Conservation (phyloP, 2,329 filamentous ascomycete genomes). For the Fusarium austroafricanum region DNA sequence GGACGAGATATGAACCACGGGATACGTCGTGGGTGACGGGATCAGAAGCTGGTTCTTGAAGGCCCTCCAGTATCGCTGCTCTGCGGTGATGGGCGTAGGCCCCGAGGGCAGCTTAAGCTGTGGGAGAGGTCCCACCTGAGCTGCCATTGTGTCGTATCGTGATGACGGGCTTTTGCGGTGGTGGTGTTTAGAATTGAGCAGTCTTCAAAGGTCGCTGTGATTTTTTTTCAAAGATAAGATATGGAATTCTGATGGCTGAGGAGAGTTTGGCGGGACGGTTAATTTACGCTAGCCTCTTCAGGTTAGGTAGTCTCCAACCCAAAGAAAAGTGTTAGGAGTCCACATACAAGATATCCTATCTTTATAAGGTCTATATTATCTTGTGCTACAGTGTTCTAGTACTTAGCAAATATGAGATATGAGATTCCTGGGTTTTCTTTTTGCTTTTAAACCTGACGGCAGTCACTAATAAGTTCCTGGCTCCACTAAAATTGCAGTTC, state of each 20-base stretch:
- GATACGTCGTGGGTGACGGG: constrained; percentile 88
- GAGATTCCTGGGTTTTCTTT: too few relatives aligned
- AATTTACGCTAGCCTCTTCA: not conserved
- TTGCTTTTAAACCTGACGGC: too few relatives aligned
- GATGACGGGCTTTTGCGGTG: constrained; percentile 35
- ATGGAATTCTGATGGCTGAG: constrained; percentile 40
- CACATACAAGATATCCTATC: too few relatives aligned
- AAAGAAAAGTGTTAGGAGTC: too few relatives aligned
- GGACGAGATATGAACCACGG: constrained; percentile 90
- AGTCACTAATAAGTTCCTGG: not conserved
- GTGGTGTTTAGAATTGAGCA: constrained; percentile 19
- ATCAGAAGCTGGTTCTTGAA: constrained; percentile 94
- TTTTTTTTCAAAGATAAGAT: constrained; percentile 50
- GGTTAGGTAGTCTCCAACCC: not conserved
- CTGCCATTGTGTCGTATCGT: constrained; percentile 73
- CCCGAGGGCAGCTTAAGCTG: constrained; percentile 86
- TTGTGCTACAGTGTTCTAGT: too few relatives aligned
- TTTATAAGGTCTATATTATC: too few relatives aligned
- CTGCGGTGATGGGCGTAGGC: constrained; percentile 84
- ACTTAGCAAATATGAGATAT: too few relatives aligned
- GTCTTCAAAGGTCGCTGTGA: constrained; percentile 16
- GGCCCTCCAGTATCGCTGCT: constrained; percentile 95
- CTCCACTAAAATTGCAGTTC: not conserved
- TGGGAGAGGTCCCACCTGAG: constrained; percentile 82
- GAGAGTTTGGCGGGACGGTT: constrained; percentile 13